Base-by-base conservation (phyloP, 2,329 filamentous ascomycete genomes). In the Fusarium sp. region DNA sequence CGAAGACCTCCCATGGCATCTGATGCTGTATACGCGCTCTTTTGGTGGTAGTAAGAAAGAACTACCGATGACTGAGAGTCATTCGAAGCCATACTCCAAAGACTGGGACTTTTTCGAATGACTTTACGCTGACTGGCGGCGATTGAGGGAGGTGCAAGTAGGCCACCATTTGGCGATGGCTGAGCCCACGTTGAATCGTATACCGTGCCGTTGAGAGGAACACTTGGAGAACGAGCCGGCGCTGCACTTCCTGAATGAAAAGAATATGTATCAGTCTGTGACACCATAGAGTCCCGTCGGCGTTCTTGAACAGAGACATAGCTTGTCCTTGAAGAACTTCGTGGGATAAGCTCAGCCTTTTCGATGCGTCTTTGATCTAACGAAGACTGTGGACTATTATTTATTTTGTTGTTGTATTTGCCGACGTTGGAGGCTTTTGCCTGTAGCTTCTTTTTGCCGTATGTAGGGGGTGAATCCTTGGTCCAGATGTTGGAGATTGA, bases 81-180 rank as follows among this genome's bases (percentile, higher is more conserved):
- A 65, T 85, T 87, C 0, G 87, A 87, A 21, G 82, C 83, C 4
- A 90, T 77, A 5, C 88, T 91, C 73, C 90, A 90, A 18, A 90
- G 85, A 67, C 88, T 91, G 4, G 84, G 82, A 1, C 82, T 80
- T 60, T 84, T 78, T 16, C 78, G 76, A 27, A 69, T 57, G 13
- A 64, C 68, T 30, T 73, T 76, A 16, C 71, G 72, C 49, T 76
- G 76, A 20, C 59, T 58, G 27, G 71, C 70, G 11, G 55, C 71
- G 7, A 75, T 72, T 11, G 74, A 69, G 4, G 64, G 55, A n/a
- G 72, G 62, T n/a, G 57, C 60, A 12, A 64, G 53, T 5, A 69
- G 47, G 28, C 45, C 56, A 14, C 60, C 57, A 13, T 72, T 73
- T 7, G 72, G 64, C 3, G 60, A 42, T 16, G 72, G 49, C 12